Evolutionary conservation across 2,329 filamentous ascomycete species (phyloP).

Genomic region (Byssochlamys sp.): DNA sequence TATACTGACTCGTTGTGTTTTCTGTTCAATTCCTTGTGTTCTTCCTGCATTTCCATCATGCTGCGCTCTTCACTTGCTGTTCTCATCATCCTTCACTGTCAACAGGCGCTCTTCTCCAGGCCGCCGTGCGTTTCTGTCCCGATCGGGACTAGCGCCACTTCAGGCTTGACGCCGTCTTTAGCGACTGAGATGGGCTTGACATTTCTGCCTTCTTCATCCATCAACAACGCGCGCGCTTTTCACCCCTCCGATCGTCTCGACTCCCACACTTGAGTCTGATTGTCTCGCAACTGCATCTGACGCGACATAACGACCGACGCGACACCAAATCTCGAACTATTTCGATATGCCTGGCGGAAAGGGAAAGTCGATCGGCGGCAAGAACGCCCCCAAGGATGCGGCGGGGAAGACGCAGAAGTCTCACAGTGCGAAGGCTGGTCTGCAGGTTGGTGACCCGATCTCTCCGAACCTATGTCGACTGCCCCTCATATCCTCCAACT

Average conservation of each 20-base stretch:
- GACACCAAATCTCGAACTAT: slow-evolving; percentile 16
- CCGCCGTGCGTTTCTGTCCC: slow-evolving; percentile 16
- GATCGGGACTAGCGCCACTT: slow-evolving; percentile 28
- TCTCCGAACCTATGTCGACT: slow-evolving; percentile 10
- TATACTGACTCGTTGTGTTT: not conserved
- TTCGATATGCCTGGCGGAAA: slow-evolving; percentile 71
- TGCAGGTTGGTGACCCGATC: slow-evolving; percentile 63
- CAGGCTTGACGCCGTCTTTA: slow-evolving; percentile 23
- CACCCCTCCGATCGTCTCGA: slow-evolving; percentile 18
- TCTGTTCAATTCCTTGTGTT: not conserved
- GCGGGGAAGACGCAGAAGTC: slow-evolving; percentile 85
- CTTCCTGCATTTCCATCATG: not conserved
- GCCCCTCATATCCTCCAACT: not conserved
- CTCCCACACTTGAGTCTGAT: slow-evolving; percentile 18
- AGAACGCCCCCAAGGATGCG: slow-evolving; percentile 74
- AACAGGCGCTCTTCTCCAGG: slow-evolving; percentile 3
- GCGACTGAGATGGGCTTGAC: slow-evolving; percentile 26
- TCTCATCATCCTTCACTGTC: slow-evolving; percentile 1
- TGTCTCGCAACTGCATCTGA: slow-evolving; percentile 12
- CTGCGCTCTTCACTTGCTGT: slow-evolving; percentile 5
- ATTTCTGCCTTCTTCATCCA: slow-evolving; percentile 35
- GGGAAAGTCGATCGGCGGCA: slow-evolving; percentile 84
- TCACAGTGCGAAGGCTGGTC: slow-evolving; percentile 85
- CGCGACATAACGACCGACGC: slow-evolving; percentile 19
- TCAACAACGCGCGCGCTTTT: slow-evolving; percentile 32